These are phyloP conservation scores for Penicillium bialowiezense DNA, from an alignment of 495 filamentous ascomycete species.

Conservation along the genomic window DNA sequence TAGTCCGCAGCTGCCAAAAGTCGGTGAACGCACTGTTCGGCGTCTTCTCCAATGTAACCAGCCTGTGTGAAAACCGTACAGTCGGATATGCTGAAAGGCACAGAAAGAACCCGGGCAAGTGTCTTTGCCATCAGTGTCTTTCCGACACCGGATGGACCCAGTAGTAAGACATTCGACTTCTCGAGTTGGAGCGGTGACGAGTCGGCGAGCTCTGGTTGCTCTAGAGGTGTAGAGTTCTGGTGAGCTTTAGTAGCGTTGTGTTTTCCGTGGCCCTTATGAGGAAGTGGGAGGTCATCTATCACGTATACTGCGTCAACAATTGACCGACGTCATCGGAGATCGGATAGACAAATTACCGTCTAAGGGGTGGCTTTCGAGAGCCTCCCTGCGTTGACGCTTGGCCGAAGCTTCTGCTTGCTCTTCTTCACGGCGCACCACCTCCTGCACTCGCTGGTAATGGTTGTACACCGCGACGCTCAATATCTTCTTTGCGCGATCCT, in stretches of 20 bases:
- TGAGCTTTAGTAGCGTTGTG: conserved; percentile 23
- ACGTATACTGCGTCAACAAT: background rate
- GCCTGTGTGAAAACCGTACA: conserved; percentile 97
- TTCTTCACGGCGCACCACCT: conserved; percentile 71
- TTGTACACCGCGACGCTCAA: conserved; percentile 94
- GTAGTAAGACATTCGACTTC: conserved; percentile 91
- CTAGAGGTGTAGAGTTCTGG: conserved; percentile 18
- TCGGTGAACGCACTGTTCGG: conserved; percentile 86
- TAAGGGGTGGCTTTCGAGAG: conserved; percentile 46
- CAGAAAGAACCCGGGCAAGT: conserved; percentile 73
- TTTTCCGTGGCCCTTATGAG: conserved; percentile 56
- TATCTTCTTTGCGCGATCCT: conserved; percentile 93
- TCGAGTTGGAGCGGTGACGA: conserved; percentile 73
- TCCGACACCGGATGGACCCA: conserved; percentile 92
- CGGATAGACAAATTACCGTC: conserved; percentile 47
- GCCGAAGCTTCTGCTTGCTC: conserved; percentile 64
- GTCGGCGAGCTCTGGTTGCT: conserved; percentile 46
- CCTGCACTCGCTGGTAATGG: conserved; percentile 87
- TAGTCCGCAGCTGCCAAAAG: conserved; percentile 88
- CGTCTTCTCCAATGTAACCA: conserved; percentile 96
- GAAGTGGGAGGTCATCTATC: conserved; percentile 77
- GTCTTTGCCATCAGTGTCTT: conserved; percentile 95
- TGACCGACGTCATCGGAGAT: background rate
- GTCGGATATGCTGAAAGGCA: conserved; percentile 96
- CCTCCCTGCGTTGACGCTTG: conserved; percentile 48